Percentiles rank a stretch among this genome's conserved stretches.
Conservation (phyloP, 352 stramenopile genomes). For the Phytophthora palmivora region DNA sequence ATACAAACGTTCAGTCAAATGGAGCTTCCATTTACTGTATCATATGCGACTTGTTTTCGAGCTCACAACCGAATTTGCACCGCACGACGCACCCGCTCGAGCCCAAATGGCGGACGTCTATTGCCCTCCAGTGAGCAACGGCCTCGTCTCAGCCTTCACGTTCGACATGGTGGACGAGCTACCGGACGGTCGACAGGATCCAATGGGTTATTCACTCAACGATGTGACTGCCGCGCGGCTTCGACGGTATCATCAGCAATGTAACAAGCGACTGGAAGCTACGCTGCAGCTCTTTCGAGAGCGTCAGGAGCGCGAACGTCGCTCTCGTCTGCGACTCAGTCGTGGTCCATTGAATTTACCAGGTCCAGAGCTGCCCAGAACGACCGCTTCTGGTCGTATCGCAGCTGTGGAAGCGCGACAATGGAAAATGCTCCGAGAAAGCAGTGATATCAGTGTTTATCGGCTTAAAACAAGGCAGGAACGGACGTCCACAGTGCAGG, state of each 20-base stretch:
- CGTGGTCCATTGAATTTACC: slow-evolving; percentile 21
- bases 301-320: slow-evolving; percentile 49
- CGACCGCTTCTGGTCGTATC: slow-evolving; percentile 2
- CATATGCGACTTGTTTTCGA: too few species aligned
- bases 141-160: slow-evolving; percentile 39
- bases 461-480: slow-evolving; percentile 49
- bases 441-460: slow-evolving; percentile 69
- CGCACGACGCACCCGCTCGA: not conserved
- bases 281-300: slow-evolving; percentile 56
- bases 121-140: slow-evolving; percentile 29
- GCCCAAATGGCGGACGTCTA: slow-evolving; percentile 25
- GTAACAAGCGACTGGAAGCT: slow-evolving; percentile 48
- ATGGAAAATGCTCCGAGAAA: slow-evolving; percentile 76
- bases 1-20: slow-evolving; percentile 26
- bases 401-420: slow-evolving; percentile 28
- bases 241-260: slow-evolving; percentile 58
- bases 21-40: too few species aligned
- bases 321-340: slow-evolving; percentile 17
- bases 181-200: slow-evolving; percentile 4
- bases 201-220: slow-evolving; percentile 29
- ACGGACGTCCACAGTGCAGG: slow-evolving; percentile 61
- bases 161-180: slow-evolving; percentile 47
- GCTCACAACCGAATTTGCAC: slow-evolving; percentile 37
- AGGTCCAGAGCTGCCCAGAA: slow-evolving; percentile 8
- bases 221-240: slow-evolving; percentile 53